Percentiles rank a stretch among this genome's conserved stretches.
phyloP scores from a whole-genome alignment of 2,329 filamentous ascomycete genomes.

The Aspergillus glaucus region DNA sequence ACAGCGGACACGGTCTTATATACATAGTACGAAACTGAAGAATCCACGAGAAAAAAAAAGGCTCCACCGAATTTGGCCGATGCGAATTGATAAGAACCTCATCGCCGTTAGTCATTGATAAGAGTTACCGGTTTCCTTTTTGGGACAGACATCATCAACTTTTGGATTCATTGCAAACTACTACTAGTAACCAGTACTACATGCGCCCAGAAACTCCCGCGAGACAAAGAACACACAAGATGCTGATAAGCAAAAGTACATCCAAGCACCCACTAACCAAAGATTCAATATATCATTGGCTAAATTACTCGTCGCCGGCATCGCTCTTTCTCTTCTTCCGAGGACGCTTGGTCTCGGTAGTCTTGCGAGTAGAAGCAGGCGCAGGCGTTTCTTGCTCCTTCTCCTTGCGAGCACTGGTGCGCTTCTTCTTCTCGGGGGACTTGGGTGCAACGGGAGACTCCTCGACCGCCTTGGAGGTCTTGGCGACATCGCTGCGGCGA shows the following conservation, averaged over 20 bases:
- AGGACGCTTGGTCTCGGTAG: constrained; percentile 28
- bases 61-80: not conserved
- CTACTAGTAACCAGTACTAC: constrained; percentile 2
- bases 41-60: not conserved
- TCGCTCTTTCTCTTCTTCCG: constrained; percentile 47
- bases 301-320: constrained; percentile 18
- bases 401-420: constrained; percentile 23
- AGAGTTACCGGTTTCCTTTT: not conserved
- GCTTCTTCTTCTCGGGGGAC: constrained; percentile 21
- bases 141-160: not conserved
- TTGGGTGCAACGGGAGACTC: constrained; percentile 17
- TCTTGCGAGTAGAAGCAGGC: constrained; percentile 22
- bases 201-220: not conserved
- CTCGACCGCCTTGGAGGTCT: constrained; percentile 26
- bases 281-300: not conserved
- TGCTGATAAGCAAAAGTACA: not conserved
- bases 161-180: not conserved
- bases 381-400: constrained; percentile 23
- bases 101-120: constrained; percentile 1
- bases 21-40: not conserved
- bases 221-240: constrained; percentile 5
- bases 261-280: not conserved
- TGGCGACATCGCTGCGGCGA: constrained; percentile 34
- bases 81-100: not conserved
- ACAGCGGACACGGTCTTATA: not conserved